Conservation (phyloP, 2,329 filamentous ascomycete species). For the Cladosporium sp. region DNA sequence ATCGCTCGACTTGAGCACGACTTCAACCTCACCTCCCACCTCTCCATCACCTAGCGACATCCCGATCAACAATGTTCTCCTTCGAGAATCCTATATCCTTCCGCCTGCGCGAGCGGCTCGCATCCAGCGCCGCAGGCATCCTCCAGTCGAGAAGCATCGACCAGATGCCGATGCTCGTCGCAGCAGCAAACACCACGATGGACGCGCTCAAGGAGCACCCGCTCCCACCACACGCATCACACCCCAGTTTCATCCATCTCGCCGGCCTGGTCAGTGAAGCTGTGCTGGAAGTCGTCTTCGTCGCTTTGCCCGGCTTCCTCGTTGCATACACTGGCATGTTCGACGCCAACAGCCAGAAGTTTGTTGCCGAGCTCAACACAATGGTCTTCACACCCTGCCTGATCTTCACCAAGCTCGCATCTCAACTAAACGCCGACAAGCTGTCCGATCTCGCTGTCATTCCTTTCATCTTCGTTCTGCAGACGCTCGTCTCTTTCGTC, state of each 20-base stretch:
- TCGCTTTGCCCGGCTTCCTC: slow-evolving; percentile 91
- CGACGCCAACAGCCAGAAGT: slow-evolving; percentile 93
- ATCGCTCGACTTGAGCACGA: background rate
- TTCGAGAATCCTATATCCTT: slow-evolving; percentile 40
- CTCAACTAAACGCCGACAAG: slow-evolving; percentile 88
- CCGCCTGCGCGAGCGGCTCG: slow-evolving; percentile 33
- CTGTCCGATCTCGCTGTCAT: slow-evolving; percentile 89
- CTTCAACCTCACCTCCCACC: background rate
- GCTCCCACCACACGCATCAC: slow-evolving; percentile 41
- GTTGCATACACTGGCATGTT: slow-evolving; percentile 89
- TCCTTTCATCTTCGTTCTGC: slow-evolving; percentile 86
- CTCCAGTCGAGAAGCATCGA: slow-evolving; percentile 38
- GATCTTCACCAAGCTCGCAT: slow-evolving; percentile 95
- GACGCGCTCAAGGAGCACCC: slow-evolving; percentile 30
- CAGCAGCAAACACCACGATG: slow-evolving; percentile 34
- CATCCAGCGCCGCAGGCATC: slow-evolving; percentile 36
- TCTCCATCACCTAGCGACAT: background rate
- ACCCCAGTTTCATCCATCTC: slow-evolving; percentile 68
- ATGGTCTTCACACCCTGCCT: slow-evolving; percentile 95
- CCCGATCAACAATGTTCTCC: slow-evolving; percentile 1
- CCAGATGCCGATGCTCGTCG: slow-evolving; percentile 31
- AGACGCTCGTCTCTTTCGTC: slow-evolving; percentile 81
- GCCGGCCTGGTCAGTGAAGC: slow-evolving; percentile 88
- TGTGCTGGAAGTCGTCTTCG: slow-evolving; percentile 91
- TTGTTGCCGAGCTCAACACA: slow-evolving; percentile 93